Evolutionary conservation across 2,329 filamentous ascomycete species (phyloP).

Genomic region (Penicillium concentricum): DNA sequence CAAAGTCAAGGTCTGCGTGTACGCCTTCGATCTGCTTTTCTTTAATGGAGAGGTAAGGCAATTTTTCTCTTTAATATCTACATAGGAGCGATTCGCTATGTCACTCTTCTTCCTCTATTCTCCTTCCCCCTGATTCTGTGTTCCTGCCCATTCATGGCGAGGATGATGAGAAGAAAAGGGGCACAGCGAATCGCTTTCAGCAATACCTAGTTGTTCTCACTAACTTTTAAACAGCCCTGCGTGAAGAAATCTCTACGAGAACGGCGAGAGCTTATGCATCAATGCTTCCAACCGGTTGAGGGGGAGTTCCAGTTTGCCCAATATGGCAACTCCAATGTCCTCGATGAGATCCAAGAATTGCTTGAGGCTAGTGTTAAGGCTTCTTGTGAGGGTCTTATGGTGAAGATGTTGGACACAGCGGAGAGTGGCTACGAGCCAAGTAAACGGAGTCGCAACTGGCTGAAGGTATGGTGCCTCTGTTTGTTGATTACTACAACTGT

Average conservation of each 20-base stretch:
- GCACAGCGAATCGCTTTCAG: neutral
- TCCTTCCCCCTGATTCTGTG: no score
- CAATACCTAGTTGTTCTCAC: neutral
- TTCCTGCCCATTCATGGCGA: neutral
- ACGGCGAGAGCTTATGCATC: conserved; percentile 70
- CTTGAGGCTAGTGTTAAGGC: conserved; percentile 94
- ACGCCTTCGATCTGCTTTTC: conserved; percentile 92
- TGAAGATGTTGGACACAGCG: conserved; percentile 94
- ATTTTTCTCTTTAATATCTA: neutral
- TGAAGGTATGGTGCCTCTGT: conserved; percentile 64
- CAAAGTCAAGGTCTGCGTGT: conserved; percentile 95
- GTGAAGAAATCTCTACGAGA: conserved; percentile 86
- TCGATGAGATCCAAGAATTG: conserved; percentile 90
- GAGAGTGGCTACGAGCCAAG: conserved; percentile 96
- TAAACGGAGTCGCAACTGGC: conserved; percentile 95
- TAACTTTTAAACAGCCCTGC: conserved; percentile 52
- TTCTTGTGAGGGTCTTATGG: conserved; percentile 96
- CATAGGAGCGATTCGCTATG: neutral
- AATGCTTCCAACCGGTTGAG: conserved; percentile 73
- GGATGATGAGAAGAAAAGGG: neutral
- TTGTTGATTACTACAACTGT: neutral
- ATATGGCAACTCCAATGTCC: conserved; percentile 78
- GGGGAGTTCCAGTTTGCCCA: conserved; percentile 92
- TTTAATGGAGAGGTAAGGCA: conserved; percentile 73
- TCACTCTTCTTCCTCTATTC: neutral